Percentiles rank a stretch among this genome's conserved stretches.
Conservation (phyloP, 371 early-diverging fungal genomes). For the Conidiobolus incongruus region DNA sequence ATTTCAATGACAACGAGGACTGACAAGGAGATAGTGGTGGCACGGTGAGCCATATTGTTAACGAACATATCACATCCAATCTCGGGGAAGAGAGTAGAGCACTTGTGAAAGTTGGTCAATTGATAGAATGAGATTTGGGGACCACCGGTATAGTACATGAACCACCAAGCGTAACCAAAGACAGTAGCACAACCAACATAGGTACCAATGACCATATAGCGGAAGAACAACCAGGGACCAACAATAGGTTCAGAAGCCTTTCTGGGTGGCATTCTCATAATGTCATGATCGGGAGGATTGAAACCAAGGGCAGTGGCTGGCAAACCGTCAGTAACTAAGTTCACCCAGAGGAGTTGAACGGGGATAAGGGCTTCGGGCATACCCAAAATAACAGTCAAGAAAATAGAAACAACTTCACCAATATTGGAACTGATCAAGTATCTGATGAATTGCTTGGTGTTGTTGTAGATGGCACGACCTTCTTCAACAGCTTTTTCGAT, state of each 20-base stretch:
- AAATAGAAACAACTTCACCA: slow-evolving; percentile 73
- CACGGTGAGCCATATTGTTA: slow-evolving; percentile 47
- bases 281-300: slow-evolving; percentile 85
- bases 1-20: slow-evolving; percentile 92
- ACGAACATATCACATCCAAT: slow-evolving; percentile 81
- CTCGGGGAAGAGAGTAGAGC: slow-evolving; percentile 59
- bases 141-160: slow-evolving; percentile 63
- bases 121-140: slow-evolving; percentile 75
- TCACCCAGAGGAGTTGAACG: slow-evolving; percentile 95
- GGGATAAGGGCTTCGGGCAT: slow-evolving; percentile 95
- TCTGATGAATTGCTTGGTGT: slow-evolving; percentile 93
- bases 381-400: slow-evolving; percentile 73
- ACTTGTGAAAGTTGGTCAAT: slow-evolving; percentile 78
- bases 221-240: slow-evolving; percentile 79
- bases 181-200: slow-evolving; percentile 90
- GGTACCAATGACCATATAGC: slow-evolving; percentile 75
- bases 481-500: slow-evolving; percentile 91
- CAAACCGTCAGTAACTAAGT: slow-evolving; percentile 92
- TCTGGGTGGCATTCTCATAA: slow-evolving; percentile 84
- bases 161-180: slow-evolving; percentile 97
- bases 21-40: slow-evolving; percentile 87
- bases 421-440: slow-evolving; percentile 75
- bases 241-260: slow-evolving; percentile 68
- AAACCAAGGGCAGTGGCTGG: slow-evolving; percentile 95
- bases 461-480: slow-evolving; percentile 90